Conservation (phyloP, 768 basidiomycete species). For the Vararia minispora region DNA sequence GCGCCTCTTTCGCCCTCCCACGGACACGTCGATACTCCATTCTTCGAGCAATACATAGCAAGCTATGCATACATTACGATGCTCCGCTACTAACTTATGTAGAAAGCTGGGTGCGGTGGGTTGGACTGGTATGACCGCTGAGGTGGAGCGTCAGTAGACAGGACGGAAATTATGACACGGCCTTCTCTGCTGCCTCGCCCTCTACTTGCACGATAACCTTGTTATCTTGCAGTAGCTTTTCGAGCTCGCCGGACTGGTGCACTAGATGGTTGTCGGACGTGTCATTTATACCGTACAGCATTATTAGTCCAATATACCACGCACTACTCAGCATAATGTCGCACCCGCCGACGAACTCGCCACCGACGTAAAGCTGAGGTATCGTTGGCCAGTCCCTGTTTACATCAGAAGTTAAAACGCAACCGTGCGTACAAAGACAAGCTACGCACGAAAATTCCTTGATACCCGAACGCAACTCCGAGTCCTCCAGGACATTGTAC, state of each 20-base stretch:
- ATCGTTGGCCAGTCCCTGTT: slow-evolving; percentile 94
- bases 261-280: slow-evolving; percentile 50
- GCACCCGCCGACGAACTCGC: slow-evolving; percentile 95
- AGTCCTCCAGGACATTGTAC: slow-evolving; percentile 83
- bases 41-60: no score
- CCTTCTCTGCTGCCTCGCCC: slow-evolving; percentile 9
- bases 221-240: slow-evolving; percentile 64
- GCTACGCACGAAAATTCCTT: slow-evolving; percentile 93
- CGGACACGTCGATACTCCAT: no score
- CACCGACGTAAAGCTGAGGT: slow-evolving; percentile 89
- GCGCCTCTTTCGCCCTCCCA: no score
- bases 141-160: no score
- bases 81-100: no score
- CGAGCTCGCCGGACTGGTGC: slow-evolving; percentile 94
- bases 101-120: no score
- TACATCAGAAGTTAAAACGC: not conserved
- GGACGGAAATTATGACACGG: slow-evolving; percentile 8
- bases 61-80: no score
- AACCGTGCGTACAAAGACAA: not conserved
- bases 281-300: slow-evolving; percentile 3
- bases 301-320: slow-evolving; percentile 23
- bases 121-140: no score
- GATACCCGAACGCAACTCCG: slow-evolving; percentile 72
- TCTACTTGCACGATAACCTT: slow-evolving; percentile 49
- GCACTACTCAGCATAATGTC: slow-evolving; percentile 87